A percentile compares a stretch with the other conserved stretches of the same genome.
These are phyloP conservation scores for Lasiodiplodia hormozganensis DNA, from an alignment of 2,329 filamentous ascomycete genomes.

Conservation along the genomic window DNA sequence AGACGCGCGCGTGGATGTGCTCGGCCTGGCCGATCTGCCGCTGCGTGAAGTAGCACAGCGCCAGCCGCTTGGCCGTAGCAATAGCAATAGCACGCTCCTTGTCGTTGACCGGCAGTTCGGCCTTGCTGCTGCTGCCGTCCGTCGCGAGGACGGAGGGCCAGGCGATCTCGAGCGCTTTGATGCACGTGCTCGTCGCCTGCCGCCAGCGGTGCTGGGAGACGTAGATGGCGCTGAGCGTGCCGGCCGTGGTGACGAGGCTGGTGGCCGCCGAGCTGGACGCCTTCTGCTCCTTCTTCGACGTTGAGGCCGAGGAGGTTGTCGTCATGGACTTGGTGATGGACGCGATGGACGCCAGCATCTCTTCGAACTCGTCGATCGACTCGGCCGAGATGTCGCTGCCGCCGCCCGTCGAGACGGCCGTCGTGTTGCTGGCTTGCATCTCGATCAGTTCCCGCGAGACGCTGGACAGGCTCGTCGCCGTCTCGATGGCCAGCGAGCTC, in stretches of 20 bases:
- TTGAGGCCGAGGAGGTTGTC: constrained; percentile 4
- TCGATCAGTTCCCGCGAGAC: not conserved
- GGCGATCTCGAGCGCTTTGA: constrained; percentile 35
- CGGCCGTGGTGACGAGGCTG: constrained; percentile 38
- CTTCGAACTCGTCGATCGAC: constrained; percentile 27
- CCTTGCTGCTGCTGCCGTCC: not conserved
- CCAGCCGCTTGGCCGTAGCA: constrained; percentile 37
- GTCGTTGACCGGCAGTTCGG: constrained; percentile 50
- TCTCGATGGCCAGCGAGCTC: constrained; percentile 35
- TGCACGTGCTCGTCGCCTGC: constrained; percentile 36
- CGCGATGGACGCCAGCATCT: constrained; percentile 36
- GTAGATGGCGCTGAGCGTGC: constrained; percentile 36
- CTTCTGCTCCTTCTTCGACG: constrained; percentile 33
- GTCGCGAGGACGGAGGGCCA: constrained; percentile 54
- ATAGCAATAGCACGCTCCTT: constrained; percentile 42
- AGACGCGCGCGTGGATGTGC: constrained; percentile 39
- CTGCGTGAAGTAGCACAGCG: constrained; percentile 38
- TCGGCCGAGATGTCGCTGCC: not conserved
- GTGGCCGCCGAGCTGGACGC: constrained; percentile 34
- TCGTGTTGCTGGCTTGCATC: not conserved
- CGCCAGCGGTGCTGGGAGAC: constrained; percentile 36
- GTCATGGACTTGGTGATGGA: constrained; percentile 30
- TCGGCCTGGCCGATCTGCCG: constrained; percentile 38
- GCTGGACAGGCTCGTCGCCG: constrained; percentile 33
- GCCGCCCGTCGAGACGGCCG: not conserved